These are phyloP conservation scores for Didymella pinodella DNA, from an alignment of 2,329 filamentous ascomycete species.

Conservation along the genomic window DNA sequence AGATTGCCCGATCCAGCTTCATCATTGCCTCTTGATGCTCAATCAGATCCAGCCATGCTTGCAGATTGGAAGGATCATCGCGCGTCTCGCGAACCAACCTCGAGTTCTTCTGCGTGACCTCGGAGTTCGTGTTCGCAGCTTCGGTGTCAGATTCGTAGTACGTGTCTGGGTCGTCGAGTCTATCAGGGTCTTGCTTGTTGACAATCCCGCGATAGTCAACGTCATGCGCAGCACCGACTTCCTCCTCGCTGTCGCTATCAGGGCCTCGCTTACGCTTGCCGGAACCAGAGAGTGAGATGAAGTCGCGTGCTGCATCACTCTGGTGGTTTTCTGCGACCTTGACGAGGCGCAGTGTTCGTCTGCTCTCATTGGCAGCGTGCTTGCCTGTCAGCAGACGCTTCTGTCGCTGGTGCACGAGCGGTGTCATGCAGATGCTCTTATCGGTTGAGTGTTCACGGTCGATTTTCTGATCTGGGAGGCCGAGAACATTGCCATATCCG, in stretches of 20 bases:
- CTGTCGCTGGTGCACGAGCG: constrained; percentile 53
- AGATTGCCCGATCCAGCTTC: constrained; percentile 54
- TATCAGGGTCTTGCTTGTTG: constrained; percentile 19
- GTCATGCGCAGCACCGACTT: constrained; percentile 6
- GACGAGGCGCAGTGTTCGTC: constrained; percentile 43
- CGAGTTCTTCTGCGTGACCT: constrained; percentile 62
- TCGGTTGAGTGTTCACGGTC: constrained; percentile 69
- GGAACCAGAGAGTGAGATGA: constrained; percentile 36
- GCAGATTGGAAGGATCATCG: constrained; percentile 70
- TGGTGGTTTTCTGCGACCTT: constrained; percentile 15
- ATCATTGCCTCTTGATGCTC: constrained; percentile 77
- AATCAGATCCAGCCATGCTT: constrained; percentile 81
- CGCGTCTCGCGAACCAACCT: constrained; percentile 71
- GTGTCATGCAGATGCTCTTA: constrained; percentile 49
- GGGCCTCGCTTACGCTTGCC: constrained; percentile 32
- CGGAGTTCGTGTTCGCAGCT: constrained; percentile 29
- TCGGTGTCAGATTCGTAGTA: constrained; percentile 42
- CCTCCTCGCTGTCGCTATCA: constrained; percentile 26
- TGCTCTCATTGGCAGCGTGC: constrained; percentile 25
- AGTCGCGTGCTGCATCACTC: constrained; percentile 34
- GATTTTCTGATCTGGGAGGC: constrained; percentile 69
- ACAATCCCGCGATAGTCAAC: constrained; percentile 53
- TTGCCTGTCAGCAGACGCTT: constrained; percentile 55
- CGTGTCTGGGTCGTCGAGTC: constrained; percentile 49
- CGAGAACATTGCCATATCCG: constrained; percentile 75